These are phyloP conservation scores for Clavariopsis aquatica DNA, from an alignment of 495 filamentous ascomycete species.

Conservation along the genomic window DNA sequence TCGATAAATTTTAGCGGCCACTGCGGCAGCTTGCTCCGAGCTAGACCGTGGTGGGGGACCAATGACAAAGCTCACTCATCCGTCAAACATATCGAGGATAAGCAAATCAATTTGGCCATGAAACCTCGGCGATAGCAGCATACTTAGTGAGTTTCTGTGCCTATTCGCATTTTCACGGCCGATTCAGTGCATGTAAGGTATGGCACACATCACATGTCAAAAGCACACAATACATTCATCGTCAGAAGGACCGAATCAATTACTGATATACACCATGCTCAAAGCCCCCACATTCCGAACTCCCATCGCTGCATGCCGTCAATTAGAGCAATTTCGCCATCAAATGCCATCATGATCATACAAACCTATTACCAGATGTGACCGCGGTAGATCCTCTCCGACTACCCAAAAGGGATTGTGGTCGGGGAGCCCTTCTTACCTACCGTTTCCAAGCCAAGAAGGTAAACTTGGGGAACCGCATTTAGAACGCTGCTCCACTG, in stretches of 20 bases:
- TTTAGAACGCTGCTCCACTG: slow-evolving; percentile 40
- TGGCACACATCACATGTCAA: too few species aligned
- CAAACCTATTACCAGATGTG: background rate
- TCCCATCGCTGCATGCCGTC: slow-evolving; percentile 15
- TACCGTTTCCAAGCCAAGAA: background rate
- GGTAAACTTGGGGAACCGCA: background rate
- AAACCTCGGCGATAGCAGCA: background rate
- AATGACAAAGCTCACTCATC: background rate
- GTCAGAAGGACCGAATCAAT: slow-evolving; percentile 3
- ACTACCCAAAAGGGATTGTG: background rate
- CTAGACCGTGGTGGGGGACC: slow-evolving; percentile 6
- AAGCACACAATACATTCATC: too few species aligned
- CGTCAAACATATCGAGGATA: background rate
- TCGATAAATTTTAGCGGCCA: slow-evolving; percentile 3
- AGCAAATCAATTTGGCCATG: too few species aligned
- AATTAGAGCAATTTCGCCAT: slow-evolving; percentile 15
- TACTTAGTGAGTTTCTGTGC: too few species aligned
- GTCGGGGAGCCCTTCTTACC: background rate
- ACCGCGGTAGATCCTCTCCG: background rate
- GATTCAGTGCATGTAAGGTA: too few species aligned
- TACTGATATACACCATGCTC: background rate
- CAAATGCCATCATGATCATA: slow-evolving; percentile 13
- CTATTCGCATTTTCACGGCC: too few species aligned
- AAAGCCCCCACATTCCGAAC: background rate
- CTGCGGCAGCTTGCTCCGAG: slow-evolving; percentile 1